phyloP scores from a whole-genome alignment of 345 rosid genomes.

The Cardamine chenopodiifolia region DNA sequence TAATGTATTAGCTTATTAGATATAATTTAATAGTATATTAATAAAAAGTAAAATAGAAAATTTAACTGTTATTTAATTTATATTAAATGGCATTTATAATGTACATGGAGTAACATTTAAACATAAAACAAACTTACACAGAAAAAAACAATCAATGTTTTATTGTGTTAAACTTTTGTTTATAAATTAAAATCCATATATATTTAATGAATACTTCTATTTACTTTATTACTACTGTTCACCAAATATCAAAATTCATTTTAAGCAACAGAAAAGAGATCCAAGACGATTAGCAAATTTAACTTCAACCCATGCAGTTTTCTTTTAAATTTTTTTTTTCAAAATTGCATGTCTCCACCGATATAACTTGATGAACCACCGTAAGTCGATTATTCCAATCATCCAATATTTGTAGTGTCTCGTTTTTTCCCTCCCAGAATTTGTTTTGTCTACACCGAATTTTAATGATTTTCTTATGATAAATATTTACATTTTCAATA shows the following conservation, averaged over 20 bases:
- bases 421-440: no score
- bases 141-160: neutral
- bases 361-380: neutral
- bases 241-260: neutral
- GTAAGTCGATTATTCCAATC: neutral
- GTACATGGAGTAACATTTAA: neutral
- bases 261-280: neutral
- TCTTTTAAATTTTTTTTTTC: neutral
- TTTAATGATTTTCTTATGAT: neutral
- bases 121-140: neutral
- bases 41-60: no score
- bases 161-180: neutral
- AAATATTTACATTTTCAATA: neutral
- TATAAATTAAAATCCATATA: neutral
- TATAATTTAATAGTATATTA: no score
- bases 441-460: no score
- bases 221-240: neutral
- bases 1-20: no score
- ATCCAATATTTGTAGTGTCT: neutral
- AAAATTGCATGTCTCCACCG: no score
- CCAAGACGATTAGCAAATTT: neutral
- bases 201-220: neutral
- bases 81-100: no score
- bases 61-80: no score
- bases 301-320: neutral